Evolutionary conservation across 768 basidiomycete genomes (phyloP).

Genomic region (Auricularia heimuer): DNA sequence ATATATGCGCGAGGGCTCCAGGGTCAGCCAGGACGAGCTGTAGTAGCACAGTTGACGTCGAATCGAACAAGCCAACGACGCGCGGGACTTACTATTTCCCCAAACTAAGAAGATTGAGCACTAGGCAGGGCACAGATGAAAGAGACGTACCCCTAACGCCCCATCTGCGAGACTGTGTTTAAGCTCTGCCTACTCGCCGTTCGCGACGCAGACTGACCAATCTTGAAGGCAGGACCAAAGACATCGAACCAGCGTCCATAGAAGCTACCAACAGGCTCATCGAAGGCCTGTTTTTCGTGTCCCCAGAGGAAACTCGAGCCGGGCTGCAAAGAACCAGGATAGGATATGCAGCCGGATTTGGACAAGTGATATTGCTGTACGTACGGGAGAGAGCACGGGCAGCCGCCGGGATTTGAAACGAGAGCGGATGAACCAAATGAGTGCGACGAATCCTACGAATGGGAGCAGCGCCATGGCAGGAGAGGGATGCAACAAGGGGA

Average conservation of each 20-base stretch:
- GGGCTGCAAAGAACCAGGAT: neutral
- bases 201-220: constrained; percentile 4
- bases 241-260: constrained; percentile 9
- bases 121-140: neutral
- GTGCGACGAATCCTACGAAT: neutral
- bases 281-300: constrained; percentile 11
- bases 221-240: constrained; percentile 12
- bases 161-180: neutral
- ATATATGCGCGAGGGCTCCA: constrained; percentile 14
- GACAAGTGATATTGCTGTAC: neutral
- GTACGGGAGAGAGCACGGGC: neutral
- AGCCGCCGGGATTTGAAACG: neutral
- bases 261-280: constrained; percentile 6
- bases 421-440: neutral
- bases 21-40: constrained; percentile 17
- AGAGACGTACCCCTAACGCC: constrained; percentile 7
- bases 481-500: neutral
- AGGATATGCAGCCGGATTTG: neutral
- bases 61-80: neutral
- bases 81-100: constrained; percentile 1
- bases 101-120: neutral
- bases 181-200: neutral
- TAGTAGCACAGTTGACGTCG: neutral
- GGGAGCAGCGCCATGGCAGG: neutral
- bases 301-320: constrained; percentile 14